Conservation (phyloP, 1,284 basidiomycete genomes). For the Wolfiporia cocos region DNA sequence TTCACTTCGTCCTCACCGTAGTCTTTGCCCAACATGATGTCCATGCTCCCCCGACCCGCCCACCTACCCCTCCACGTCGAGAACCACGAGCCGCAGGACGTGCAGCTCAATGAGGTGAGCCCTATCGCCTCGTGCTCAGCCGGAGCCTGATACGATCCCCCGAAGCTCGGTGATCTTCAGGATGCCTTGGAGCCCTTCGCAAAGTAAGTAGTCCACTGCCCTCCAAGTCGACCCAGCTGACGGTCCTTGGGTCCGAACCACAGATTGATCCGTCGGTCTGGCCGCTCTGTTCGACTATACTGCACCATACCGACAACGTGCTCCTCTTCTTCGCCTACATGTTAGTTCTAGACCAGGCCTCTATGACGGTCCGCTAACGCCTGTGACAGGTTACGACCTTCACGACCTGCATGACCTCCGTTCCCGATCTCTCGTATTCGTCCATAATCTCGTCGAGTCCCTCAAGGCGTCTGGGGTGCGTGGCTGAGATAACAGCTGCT, state of each 20-base stretch:
- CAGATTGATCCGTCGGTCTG: conserved; percentile 35
- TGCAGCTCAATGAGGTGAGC: conserved; percentile 37
- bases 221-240: neutral
- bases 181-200: conserved; percentile 55
- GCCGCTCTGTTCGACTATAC: conserved; percentile 42
- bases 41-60: conserved; percentile 28
- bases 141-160: no score
- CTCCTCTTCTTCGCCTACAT: conserved; percentile 42
- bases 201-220: conserved; percentile 32
- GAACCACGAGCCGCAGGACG: conserved; percentile 19
- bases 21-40: conserved; percentile 29
- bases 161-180: conserved; percentile 40
- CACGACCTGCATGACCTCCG: conserved; percentile 63
- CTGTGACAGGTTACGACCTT: conserved; percentile 47
- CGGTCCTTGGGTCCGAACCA: conserved; percentile 20
- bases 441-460: conserved; percentile 55
- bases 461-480: conserved; percentile 55
- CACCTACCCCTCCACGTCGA: conserved; percentile 28
- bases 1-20: conserved; percentile 9
- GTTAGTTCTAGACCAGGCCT: conserved; percentile 30
- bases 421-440: conserved; percentile 55
- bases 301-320: conserved; percentile 64
- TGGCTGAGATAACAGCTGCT: conserved; percentile 1
- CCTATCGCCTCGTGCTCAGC: no score
- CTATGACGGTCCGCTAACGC: neutral